Conservation (phyloP, 176 grass and related monocot genomes). For the Hordeum vulgare region MorexV3_pseudomolecules_assembly NC_058522.1:516620497-516620996, state of each 20-base stretch:
- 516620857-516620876: too few relatives aligned
- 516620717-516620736: background rate
- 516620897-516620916: too few relatives aligned
- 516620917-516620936: too few relatives aligned
- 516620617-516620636: background rate
- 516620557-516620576: too few relatives aligned
- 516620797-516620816: background rate
- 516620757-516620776: background rate
- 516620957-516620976: too few relatives aligned
- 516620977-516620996: too few relatives aligned
- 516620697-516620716: background rate
- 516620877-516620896: too few relatives aligned
- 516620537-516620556: background rate
- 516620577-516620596: too few relatives aligned
- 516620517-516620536: background rate
- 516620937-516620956: too few relatives aligned
- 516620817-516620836: too few relatives aligned
- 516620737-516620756: background rate
- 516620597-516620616: background rate
- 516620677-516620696: background rate
- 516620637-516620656: background rate
- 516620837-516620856: too few relatives aligned
- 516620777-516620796: too few relatives aligned
- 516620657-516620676: background rate
- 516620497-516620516: conserved; percentile 12